Evolutionary conservation across 306 rosid genomes (phyloP).

Genomic region (Prunus mongolica): DNA sequence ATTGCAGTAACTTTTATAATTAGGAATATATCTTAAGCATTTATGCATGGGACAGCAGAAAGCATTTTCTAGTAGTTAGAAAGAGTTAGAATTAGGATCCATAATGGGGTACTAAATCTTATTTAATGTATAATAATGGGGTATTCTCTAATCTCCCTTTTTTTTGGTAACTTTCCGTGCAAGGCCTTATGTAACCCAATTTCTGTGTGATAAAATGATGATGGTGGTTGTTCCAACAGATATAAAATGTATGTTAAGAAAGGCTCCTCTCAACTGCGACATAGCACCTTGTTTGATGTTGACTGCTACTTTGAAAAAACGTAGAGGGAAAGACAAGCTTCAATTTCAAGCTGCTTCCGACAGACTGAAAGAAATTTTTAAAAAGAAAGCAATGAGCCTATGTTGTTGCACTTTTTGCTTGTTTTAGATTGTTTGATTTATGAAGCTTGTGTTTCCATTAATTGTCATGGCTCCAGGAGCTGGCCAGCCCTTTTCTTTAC

Average conservation of each 20-base stretch:
- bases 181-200: constrained; percentile 36
- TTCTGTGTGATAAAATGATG: neutral
- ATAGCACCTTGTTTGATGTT: constrained; percentile 21
- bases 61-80: neutral
- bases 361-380: neutral
- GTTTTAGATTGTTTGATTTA: neutral
- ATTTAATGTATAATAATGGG: neutral
- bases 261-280: constrained; percentile 30
- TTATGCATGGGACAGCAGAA: neutral
- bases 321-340: constrained; percentile 40
- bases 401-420: neutral
- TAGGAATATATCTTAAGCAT: neutral
- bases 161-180: constrained; percentile 35
- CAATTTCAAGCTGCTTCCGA: neutral
- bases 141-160: neutral
- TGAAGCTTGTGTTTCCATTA: constrained; percentile 7
- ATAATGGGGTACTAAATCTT: constrained; percentile 5
- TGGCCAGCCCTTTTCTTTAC: neutral
- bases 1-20: neutral
- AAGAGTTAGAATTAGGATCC: constrained; percentile 23
- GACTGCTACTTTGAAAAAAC: constrained; percentile 40
- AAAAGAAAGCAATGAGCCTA: neutral
- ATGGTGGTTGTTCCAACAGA: constrained; percentile 50
- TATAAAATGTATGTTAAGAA: constrained; percentile 14
- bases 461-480: neutral